Evolutionary conservation across 257 asterid species (phyloP).

Genomic region (Solanum medicagineum): DNA sequence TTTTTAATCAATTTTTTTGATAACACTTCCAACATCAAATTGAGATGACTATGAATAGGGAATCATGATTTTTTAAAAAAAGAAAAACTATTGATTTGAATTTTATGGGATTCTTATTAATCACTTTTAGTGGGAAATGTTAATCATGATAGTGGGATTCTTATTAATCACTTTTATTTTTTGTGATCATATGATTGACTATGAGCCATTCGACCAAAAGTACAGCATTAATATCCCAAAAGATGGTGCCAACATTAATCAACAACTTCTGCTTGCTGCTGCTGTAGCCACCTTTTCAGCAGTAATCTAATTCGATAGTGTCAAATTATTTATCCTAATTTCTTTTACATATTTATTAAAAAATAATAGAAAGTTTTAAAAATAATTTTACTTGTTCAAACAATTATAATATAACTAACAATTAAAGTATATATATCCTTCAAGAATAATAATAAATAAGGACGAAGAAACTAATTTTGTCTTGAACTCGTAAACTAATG

Average conservation of each 20-base stretch:
- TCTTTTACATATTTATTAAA: background rate
- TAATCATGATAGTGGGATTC: background rate
- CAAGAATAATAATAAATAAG: background rate
- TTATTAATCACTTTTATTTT: background rate
- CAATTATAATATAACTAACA: background rate
- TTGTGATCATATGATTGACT: background rate
- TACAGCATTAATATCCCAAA: background rate
- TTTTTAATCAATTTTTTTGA: too few species aligned
- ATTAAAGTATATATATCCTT: background rate
- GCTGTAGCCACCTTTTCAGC: background rate
- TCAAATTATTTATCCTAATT: background rate
- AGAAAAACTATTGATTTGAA: background rate
- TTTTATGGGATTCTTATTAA: too few species aligned
- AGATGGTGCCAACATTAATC: background rate
- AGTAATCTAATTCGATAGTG: background rate
- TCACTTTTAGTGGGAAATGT: background rate
- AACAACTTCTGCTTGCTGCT: background rate
- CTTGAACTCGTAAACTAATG: background rate
- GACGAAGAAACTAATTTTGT: background rate
- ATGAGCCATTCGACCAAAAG: background rate
- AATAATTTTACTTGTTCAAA: background rate
- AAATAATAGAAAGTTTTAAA: background rate
- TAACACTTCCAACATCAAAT: too few species aligned
- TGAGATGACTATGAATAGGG: background rate
- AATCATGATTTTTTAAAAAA: background rate